A percentile compares a stretch with the other conserved stretches of the same genome.
Conservation (phyloP, 2,329 filamentous ascomycete genomes). For the Mariannaea sp. region DNA sequence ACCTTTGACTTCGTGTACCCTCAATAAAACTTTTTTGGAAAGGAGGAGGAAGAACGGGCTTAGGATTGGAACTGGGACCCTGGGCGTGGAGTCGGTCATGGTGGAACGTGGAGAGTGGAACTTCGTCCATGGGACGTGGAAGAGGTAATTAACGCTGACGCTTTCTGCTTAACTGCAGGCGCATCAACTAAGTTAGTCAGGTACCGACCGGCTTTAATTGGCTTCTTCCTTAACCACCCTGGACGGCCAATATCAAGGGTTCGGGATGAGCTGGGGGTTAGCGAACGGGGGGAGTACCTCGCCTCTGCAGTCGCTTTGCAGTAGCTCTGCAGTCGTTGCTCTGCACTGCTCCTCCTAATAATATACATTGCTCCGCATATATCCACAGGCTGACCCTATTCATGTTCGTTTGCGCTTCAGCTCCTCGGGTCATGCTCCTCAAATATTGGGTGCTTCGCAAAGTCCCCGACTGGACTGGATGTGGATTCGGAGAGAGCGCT, state of each 20-base stretch:
- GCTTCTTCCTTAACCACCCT: constrained; percentile 1
- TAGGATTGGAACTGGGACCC: constrained; percentile 3
- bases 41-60: background rate
- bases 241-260: background rate
- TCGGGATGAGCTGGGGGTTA: background rate
- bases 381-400: background rate
- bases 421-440: background rate
- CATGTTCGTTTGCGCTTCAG: background rate
- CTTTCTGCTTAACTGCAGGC: constrained; percentile 11
- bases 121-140: constrained; percentile 21
- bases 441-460: background rate
- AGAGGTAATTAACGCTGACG: constrained; percentile 20
- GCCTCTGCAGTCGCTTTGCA: background rate
- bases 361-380: background rate
- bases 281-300: background rate
- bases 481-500: no score
- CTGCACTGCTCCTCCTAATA: background rate
- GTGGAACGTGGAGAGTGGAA: constrained; percentile 34
- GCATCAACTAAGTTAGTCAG: constrained; percentile 22
- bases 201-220: constrained; percentile 12
- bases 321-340: background rate
- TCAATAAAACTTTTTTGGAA: no score
- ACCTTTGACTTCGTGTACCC: constrained; percentile 11
- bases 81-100: constrained; percentile 29
- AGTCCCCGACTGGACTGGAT: background rate